Percentiles rank a stretch among this genome's conserved stretches.
These are phyloP conservation scores for Thraustotheca clavata DNA, from an alignment of 352 stramenopile genomes.

Conservation along the genomic window DNA sequence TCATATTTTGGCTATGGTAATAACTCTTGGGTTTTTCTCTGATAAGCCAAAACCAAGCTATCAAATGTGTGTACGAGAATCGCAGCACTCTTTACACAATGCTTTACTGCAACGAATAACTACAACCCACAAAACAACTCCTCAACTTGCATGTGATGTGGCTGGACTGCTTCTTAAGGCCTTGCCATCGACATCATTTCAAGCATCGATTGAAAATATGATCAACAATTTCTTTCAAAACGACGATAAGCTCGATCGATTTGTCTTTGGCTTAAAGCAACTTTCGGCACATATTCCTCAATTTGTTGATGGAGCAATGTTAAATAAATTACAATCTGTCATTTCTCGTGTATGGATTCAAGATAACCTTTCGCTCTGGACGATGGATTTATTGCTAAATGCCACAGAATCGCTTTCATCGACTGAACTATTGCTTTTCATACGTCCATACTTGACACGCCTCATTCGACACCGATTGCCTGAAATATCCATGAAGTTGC, in stretches of 20 bases:
- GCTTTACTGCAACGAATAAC: background rate
- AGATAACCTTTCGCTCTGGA: background rate
- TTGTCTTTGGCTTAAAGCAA: conserved; percentile 2
- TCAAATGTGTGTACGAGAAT: background rate
- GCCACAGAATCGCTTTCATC: background rate
- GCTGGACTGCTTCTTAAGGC: conserved; percentile 35
- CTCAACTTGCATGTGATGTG: conserved; percentile 49
- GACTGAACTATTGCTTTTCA: background rate
- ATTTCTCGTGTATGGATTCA: conserved; percentile 26
- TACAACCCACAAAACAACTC: conserved; percentile 41
- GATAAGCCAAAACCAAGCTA: background rate
- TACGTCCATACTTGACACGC: background rate
- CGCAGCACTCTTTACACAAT: background rate
- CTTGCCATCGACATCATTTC: conserved; percentile 1
- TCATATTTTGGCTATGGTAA: conserved; percentile 32
- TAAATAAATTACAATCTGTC: conserved; percentile 58
- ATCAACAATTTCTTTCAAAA: conserved; percentile 6
- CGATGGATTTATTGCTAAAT: background rate
- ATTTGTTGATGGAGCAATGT: conserved; percentile 58
- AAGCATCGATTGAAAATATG: background rate
- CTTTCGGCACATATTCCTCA: conserved; percentile 43
- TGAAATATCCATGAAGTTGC: background rate
- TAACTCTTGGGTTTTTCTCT: background rate
- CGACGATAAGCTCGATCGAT: conserved; percentile 10
- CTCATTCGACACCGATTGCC: background rate